Conservation (phyloP, 306 rosid species). For the Bauhinia variegata region DNA sequence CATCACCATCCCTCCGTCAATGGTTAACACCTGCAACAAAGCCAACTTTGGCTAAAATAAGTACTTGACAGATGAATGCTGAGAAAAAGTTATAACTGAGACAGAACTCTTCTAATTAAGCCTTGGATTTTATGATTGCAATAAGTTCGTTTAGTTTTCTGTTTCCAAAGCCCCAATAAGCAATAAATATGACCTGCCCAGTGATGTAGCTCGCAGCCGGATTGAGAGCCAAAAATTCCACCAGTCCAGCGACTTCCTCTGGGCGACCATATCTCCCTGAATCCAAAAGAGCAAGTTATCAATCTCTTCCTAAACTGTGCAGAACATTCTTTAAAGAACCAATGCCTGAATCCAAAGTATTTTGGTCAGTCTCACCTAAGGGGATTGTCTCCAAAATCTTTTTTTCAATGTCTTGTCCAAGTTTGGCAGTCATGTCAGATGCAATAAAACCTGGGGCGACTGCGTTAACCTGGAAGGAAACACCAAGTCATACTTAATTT, state of each 20-base stretch:
- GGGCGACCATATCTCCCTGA: conserved; percentile 94
- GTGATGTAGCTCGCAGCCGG: conserved; percentile 92
- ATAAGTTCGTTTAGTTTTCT: too few relatives aligned
- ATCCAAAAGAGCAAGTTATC: conserved; percentile 34
- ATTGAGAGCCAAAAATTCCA: conserved; percentile 89
- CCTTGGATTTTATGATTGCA: conserved; percentile 11
- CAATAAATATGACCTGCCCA: conserved; percentile 70
- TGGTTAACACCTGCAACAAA: conserved; percentile 73
- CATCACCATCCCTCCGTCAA: conserved; percentile 98
- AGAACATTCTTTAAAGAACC: conserved; percentile 11
- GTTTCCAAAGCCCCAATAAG: neutral
- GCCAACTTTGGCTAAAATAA: conserved; percentile 22
- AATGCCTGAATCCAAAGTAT: conserved; percentile 14
- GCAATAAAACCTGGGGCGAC: conserved; percentile 98
- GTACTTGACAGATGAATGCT: neutral
- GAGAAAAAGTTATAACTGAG: neutral
- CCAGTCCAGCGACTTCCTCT: conserved; percentile 97
- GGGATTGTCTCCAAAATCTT: conserved; percentile 82
- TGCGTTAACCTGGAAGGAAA: conserved; percentile 80
- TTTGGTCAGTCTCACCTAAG: conserved; percentile 61
- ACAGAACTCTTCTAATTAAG: too few relatives aligned
- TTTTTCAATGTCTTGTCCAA: conserved; percentile 81
- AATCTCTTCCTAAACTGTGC: conserved; percentile 18
- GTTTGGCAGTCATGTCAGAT: conserved; percentile 95
- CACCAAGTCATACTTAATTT: conserved; percentile 25